Base-by-base conservation (phyloP, 2,329 filamentous ascomycete genomes). In the Cryphonectria nitschkei region DNA sequence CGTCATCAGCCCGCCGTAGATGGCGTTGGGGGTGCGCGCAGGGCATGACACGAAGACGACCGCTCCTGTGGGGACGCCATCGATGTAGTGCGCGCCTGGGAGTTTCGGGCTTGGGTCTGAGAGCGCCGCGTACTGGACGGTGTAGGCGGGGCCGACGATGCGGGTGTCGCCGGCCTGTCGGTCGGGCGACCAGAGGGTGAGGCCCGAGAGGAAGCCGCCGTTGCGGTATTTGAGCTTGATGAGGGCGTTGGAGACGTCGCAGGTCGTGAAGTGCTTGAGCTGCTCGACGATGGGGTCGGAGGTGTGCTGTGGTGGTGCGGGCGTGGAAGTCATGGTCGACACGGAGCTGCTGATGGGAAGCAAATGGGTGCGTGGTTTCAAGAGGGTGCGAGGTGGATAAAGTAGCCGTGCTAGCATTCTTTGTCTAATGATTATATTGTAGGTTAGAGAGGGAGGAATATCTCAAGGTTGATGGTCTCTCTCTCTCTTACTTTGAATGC, bases 1-100 rank as follows among this genome's bases (percentile, higher is more conserved):
- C 34, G 82, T 83, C 86, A 87, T 88, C 34, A 88, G 77, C 0
- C 86, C 85, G 43, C 86, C 86, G 74, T 87, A 88, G 60, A 85
- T 82, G 61, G 85, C 85, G 73, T 87, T 87, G 63, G 84, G 81
- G 29, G 79, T 81, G 54, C 76, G 76, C 0, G 79, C 76, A 5
- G 85, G 85, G 60, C 82, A 82, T 2, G 85, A 86, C 19, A 88
- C 80, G 74, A 88, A 87, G 26, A 87, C 73, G 0, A 87, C 82
- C 1, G 83, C 79, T 32, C 83, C 84, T 1, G 76, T 69, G 0
- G 85, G 85, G 13, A 87, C 80, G 0, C 78, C 76, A 75, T 88
- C 85, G 73, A 88, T 87, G 84, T 86, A 88, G 71, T 87, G 84
- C 0, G 78, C 80, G 78, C 80, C 14, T 80, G 75, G 32, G 81